phyloP scores from a whole-genome alignment of 352 stramenopile species.

The Aphanomyces invadans region DNA sequence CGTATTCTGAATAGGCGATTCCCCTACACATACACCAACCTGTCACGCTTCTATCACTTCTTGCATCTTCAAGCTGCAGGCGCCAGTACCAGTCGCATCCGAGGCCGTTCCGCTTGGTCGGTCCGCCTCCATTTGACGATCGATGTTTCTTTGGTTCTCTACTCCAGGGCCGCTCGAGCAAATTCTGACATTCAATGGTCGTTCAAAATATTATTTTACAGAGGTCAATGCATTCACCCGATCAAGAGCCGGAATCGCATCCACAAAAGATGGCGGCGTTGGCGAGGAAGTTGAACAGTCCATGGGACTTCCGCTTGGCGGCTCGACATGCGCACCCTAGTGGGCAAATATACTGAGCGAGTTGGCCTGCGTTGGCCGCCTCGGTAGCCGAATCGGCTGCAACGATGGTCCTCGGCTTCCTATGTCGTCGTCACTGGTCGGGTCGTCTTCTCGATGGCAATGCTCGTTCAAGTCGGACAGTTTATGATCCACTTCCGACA shows the following conservation, averaged over 20 bases:
- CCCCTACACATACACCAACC: conserved; percentile 14
- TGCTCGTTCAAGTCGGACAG: conserved; percentile 47
- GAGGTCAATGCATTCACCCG: too few relatives aligned
- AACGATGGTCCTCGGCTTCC: background rate
- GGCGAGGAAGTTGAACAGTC: too few relatives aligned
- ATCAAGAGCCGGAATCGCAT: too few relatives aligned
- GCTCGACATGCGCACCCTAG: background rate
- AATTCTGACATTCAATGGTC: conserved; percentile 11
- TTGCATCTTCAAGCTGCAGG: background rate
- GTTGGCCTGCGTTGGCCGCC: background rate
- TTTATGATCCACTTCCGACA: conserved; percentile 48
- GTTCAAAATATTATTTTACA: conserved; percentile 14
- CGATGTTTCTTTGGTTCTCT: background rate
- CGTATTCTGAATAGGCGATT: conserved; percentile 80
- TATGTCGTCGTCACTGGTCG: background rate
- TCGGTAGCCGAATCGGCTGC: background rate
- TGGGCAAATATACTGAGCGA: conserved; percentile 24
- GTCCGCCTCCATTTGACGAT: conserved; percentile 4
- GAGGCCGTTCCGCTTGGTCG: background rate
- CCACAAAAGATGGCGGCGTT: too few relatives aligned
- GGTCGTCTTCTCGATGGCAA: conserved; percentile 27
- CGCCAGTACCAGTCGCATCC: background rate
- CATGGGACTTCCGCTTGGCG: too few relatives aligned
- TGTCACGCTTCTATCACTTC: background rate
- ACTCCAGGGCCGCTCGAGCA: background rate